Conservation (phyloP, 225 moss, liverwort and hornwort genomes). For the Marchantia polymorpha region DNA sequence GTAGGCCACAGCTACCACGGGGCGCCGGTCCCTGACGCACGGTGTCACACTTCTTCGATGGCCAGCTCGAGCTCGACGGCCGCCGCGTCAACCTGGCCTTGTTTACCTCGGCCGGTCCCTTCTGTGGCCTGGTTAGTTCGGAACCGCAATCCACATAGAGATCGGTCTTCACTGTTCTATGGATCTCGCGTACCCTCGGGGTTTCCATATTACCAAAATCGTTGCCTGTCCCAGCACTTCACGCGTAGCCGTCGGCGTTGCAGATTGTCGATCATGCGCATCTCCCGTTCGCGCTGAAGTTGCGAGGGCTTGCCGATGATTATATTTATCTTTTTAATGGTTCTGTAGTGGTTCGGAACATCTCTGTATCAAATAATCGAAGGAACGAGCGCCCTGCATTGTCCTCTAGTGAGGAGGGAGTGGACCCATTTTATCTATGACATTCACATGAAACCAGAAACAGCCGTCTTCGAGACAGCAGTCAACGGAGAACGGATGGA, state of each 20-base stretch:
- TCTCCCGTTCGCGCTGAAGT: too few relatives aligned
- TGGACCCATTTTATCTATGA: background rate
- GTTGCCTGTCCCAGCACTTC: too few relatives aligned
- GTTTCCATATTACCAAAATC: too few relatives aligned
- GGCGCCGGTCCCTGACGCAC: constrained; percentile 7
- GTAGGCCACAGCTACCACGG: constrained; percentile 13
- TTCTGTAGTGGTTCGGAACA: too few relatives aligned
- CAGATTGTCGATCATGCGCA: too few relatives aligned
- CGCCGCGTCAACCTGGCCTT: background rate
- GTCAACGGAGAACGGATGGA: constrained; percentile 1
- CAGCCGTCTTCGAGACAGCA: background rate
- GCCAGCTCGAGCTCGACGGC: background rate
- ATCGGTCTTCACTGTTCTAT: too few relatives aligned
- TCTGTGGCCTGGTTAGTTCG: background rate
- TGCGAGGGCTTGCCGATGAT: too few relatives aligned
- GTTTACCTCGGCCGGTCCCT: background rate
- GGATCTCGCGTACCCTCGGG: too few relatives aligned
- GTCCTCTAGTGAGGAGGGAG: background rate
- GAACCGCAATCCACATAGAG: too few relatives aligned
- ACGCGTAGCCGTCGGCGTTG: too few relatives aligned
- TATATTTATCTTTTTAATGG: too few relatives aligned
- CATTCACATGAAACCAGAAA: background rate
- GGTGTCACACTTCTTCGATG: background rate
- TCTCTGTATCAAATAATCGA: background rate
- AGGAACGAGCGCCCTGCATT: background rate